These are phyloP conservation scores for Sideroxylon spinosum DNA, from an alignment of 179 eudicot genomes.

Conservation along the genomic window DNA sequence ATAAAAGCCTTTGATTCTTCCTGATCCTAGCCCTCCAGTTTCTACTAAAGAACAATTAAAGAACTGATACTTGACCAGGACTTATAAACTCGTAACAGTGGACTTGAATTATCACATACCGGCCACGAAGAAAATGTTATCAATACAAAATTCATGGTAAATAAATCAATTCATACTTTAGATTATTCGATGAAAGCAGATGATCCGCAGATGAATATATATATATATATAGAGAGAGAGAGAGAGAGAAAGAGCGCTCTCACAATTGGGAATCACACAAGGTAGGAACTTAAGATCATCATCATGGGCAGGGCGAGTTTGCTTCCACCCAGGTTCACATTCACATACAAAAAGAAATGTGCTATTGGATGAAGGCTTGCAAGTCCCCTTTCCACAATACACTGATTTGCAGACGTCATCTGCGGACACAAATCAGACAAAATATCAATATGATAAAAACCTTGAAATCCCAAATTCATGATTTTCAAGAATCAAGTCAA, in stretches of 20 bases:
- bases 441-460: neutral
- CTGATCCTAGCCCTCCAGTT: no score
- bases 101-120: neutral
- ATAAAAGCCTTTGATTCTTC: no score
- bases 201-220: neutral
- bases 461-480: neutral
- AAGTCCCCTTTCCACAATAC: constrained; percentile 61
- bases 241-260: constrained; percentile 23
- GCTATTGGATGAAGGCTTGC: constrained; percentile 33
- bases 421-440: constrained; percentile 16
- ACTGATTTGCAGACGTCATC: constrained; percentile 39
- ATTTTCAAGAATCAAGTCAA: neutral
- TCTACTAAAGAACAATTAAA: no score
- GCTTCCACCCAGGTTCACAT: constrained; percentile 63
- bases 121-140: neutral
- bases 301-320: constrained; percentile 24
- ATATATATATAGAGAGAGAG: neutral
- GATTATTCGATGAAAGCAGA: neutral
- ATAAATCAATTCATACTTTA: neutral
- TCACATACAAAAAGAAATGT: constrained; percentile 42
- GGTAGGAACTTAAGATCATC: constrained; percentile 40
- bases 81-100: no score
- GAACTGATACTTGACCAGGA: no score
- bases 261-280: constrained; percentile 67
- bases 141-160: neutral